phyloP scores from a whole-genome alignment of 2,329 filamentous ascomycete genomes.

The Ceratocystis eucalypticola region DNA sequence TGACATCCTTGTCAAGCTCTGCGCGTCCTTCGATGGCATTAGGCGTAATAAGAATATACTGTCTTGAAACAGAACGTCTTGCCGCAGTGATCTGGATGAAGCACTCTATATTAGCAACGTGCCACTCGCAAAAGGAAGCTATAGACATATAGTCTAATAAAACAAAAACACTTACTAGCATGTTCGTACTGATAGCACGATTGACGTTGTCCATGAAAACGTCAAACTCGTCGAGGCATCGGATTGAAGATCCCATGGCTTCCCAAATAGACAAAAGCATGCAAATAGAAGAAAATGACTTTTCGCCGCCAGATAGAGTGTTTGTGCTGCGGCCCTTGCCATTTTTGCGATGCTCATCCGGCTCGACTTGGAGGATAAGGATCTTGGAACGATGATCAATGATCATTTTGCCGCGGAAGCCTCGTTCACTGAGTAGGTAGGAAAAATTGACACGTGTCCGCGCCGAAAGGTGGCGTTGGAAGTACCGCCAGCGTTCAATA shows the following conservation, averaged over 20 bases:
- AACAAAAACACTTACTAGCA: slow-evolving; percentile 54
- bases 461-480: slow-evolving; percentile 75
- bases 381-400: slow-evolving; percentile 63
- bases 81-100: slow-evolving; percentile 42
- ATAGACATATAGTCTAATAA: background rate
- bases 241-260: slow-evolving; percentile 88
- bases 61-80: slow-evolving; percentile 70
- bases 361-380: slow-evolving; percentile 65
- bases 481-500: slow-evolving; percentile 61
- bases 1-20: slow-evolving; percentile 54
- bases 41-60: slow-evolving; percentile 93
- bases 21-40: slow-evolving; percentile 59
- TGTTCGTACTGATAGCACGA: slow-evolving; percentile 77
- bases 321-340: slow-evolving; percentile 68
- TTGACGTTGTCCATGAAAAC: slow-evolving; percentile 99
- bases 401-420: slow-evolving; percentile 69
- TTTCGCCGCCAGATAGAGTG: slow-evolving; percentile 89
- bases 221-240: slow-evolving; percentile 95
- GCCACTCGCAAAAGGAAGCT: background rate
- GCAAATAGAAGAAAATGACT: slow-evolving; percentile 95
- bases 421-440: slow-evolving; percentile 76
- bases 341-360: slow-evolving; percentile 54
- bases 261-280: slow-evolving; percentile 90
- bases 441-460: slow-evolving; percentile 74
- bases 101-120: background rate